phyloP scores from a whole-genome alignment of 495 filamentous ascomycete species.

The Tuber indicum region DNA sequence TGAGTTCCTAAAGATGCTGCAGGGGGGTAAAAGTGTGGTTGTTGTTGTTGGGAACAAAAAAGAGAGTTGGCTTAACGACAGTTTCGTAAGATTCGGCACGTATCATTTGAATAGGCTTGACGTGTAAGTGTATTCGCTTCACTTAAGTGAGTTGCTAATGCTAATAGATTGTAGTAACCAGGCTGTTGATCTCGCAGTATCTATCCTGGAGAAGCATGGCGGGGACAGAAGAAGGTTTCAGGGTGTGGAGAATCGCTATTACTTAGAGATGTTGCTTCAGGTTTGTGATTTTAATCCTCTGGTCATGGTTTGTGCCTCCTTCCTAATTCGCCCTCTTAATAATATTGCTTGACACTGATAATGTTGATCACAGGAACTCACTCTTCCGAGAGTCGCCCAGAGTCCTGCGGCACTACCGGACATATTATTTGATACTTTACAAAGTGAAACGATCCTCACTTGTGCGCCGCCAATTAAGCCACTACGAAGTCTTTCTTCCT shows the following conservation, averaged over 20 bases:
- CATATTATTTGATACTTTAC: conserved; percentile 22
- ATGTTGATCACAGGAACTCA: conserved; percentile 10
- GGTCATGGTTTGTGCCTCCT: conserved; percentile 20
- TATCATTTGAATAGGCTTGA: conserved; percentile 21
- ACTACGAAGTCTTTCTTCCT: conserved; percentile 9
- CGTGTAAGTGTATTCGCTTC: not conserved
- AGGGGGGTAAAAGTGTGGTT: conserved; percentile 21
- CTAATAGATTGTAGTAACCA: not conserved
- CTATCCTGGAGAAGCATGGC: conserved; percentile 8
- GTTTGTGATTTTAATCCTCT: conserved; percentile 25
- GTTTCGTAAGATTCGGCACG: conserved; percentile 18
- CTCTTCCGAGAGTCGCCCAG: conserved; percentile 15
- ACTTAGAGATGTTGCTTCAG: conserved; percentile 19
- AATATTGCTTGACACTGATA: not conserved
- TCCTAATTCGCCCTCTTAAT: not conserved
- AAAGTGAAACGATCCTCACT: conserved; percentile 10
- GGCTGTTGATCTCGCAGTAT: conserved; percentile 14
- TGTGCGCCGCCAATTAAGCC: conserved; percentile 7
- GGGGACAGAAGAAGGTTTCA: conserved; percentile 17
- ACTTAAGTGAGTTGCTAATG: not conserved
- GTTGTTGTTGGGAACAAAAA: conserved; percentile 20
- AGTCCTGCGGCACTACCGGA: not conserved
- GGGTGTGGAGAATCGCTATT: conserved; percentile 14
- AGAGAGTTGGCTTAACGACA: conserved; percentile 30
- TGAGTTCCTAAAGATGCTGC: conserved; percentile 23